phyloP scores from a whole-genome alignment of 306 rosid genomes.

The Vachellia pachyceras region DNA sequence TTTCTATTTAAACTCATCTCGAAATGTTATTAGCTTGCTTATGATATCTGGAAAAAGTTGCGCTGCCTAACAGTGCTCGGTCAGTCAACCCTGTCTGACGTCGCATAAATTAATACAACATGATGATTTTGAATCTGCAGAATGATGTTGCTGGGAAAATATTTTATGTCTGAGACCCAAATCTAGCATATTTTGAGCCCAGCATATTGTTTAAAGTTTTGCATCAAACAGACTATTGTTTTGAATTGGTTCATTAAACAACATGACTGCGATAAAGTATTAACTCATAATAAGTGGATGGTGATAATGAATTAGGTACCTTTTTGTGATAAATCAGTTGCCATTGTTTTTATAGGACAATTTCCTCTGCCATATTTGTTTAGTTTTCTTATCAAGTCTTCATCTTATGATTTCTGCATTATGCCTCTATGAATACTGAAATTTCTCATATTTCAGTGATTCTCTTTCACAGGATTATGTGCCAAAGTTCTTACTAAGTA shows the following conservation, averaged over 20 bases:
- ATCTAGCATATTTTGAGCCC: neutral
- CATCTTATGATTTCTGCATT: neutral
- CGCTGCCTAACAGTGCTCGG: neutral
- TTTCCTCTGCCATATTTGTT: neutral
- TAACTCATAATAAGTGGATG: neutral
- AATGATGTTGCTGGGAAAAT: neutral
- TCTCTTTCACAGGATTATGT: neutral
- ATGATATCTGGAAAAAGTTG: neutral
- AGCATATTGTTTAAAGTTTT: neutral
- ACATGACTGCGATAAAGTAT: neutral
- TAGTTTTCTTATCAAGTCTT: neutral
- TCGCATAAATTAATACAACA: neutral
- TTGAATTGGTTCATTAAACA: neutral
- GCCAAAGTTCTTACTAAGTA: neutral
- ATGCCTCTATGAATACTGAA: neutral
- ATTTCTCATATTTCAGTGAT: constrained; percentile 2
- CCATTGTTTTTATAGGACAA: neutral
- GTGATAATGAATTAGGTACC: neutral
- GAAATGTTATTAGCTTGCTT: neutral
- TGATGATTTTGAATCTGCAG: constrained; percentile 4
- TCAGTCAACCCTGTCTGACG: neutral
- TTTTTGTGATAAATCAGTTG: neutral
- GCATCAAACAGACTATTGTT: neutral
- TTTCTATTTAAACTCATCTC: neutral
- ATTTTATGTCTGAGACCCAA: neutral